These are phyloP conservation scores for Suhomyces faveliae DNA, from an alignment of 805 yeast genomes.

Conservation along the genomic window DNA sequence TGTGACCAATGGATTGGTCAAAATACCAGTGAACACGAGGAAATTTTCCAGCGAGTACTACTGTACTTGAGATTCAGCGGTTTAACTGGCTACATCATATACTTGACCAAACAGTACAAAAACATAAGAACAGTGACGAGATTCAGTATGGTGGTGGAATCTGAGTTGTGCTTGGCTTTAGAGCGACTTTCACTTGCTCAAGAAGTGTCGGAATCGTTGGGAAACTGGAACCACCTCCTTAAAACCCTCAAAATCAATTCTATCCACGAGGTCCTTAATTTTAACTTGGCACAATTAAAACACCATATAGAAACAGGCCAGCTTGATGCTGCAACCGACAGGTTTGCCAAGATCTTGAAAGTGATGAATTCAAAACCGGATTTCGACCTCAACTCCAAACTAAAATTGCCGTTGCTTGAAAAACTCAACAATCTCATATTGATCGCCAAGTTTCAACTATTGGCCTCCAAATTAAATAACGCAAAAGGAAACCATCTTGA, in stretches of 20 bases:
- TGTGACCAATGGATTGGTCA: constrained; percentile 15
- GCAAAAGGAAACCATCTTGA: constrained; percentile 19
- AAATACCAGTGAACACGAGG: constrained; percentile 14
- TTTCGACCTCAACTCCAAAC: constrained; percentile 20
- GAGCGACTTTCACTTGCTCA: constrained; percentile 5
- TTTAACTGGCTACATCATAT: constrained; percentile 20
- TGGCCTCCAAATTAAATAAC: constrained; percentile 25
- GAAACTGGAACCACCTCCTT: constrained; percentile 14
- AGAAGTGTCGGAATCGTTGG: constrained; percentile 17
- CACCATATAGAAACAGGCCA: constrained; percentile 20
- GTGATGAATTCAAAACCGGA: constrained; percentile 28
- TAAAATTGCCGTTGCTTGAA: constrained; percentile 12
- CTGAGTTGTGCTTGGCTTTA: constrained; percentile 14
- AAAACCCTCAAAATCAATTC: constrained; percentile 9
- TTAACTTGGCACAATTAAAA: constrained; percentile 33
- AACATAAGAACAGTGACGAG: not conserved
- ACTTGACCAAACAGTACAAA: constrained; percentile 21
- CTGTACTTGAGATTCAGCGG: constrained; percentile 27
- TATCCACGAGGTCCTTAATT: constrained; percentile 18
- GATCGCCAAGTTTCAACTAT: constrained; percentile 35
- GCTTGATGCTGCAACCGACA: constrained; percentile 18
- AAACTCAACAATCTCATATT: constrained; percentile 28
- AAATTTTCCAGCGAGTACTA: constrained; percentile 23
- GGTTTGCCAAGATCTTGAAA: constrained; percentile 21
- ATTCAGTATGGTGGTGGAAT: constrained; percentile 8